Percentiles rank a stretch among this genome's conserved stretches.
Evolutionary conservation across 805 yeast species (phyloP).

Genomic region (Teunomyces cretensis): DNA sequence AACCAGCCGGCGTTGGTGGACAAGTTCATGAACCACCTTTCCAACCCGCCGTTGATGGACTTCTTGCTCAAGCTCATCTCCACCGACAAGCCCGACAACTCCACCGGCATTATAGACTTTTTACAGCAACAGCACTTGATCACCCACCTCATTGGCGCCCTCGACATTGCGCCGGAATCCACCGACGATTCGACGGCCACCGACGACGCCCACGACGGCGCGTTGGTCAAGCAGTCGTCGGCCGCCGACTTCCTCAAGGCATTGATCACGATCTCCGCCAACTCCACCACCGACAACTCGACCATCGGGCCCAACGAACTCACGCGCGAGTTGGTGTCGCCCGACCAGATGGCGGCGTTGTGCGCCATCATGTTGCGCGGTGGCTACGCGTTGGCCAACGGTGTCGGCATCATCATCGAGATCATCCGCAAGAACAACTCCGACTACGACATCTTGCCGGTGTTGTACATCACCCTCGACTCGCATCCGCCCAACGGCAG

Average conservation of each 20-base stretch:
- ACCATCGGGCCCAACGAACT: slow-evolving; percentile 49
- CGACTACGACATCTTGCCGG: slow-evolving; percentile 46
- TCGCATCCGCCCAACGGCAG: slow-evolving; percentile 49
- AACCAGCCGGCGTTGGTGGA: slow-evolving; percentile 42
- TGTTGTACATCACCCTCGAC: slow-evolving; percentile 43
- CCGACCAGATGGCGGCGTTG: slow-evolving; percentile 33
- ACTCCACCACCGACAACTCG: slow-evolving; percentile 45
- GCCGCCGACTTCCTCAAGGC: slow-evolving; percentile 49
- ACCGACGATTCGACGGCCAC: no score
- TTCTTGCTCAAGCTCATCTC: slow-evolving; percentile 43
- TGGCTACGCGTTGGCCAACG: slow-evolving; percentile 48
- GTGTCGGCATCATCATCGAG: slow-evolving; percentile 49
- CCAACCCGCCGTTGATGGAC: slow-evolving; percentile 49
- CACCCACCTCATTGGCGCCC: slow-evolving; percentile 32
- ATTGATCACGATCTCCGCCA: slow-evolving; percentile 45
- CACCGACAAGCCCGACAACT: slow-evolving; percentile 47
- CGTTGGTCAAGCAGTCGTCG: slow-evolving; percentile 35
- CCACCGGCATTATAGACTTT: slow-evolving; percentile 47
- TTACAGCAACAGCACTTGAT: slow-evolving; percentile 42
- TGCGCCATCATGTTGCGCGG: slow-evolving; percentile 44
- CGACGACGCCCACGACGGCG: slow-evolving; percentile 13
- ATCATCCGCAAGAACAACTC: slow-evolving; percentile 46
- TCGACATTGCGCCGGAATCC: no score
- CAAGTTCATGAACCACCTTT: slow-evolving; percentile 43
- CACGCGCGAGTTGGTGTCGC: slow-evolving; percentile 43